Conservation (phyloP, 2,329 filamentous ascomycete genomes). For the Polytolypa hystricis region DNA sequence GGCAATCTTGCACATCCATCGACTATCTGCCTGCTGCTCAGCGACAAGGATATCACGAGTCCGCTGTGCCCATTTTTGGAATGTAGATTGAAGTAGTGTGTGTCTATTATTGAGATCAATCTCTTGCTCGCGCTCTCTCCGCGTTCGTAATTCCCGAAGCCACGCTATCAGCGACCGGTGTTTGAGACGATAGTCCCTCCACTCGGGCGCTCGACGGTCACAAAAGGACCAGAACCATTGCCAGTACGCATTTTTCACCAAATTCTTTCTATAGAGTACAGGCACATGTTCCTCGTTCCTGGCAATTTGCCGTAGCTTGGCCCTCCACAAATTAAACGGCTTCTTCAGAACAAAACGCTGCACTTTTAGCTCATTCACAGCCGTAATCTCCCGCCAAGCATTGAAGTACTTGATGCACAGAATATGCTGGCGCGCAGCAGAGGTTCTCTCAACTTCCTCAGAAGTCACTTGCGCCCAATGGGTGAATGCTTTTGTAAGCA, state of each 20-base stretch:
- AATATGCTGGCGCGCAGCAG: conserved; percentile 58
- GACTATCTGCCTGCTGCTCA: conserved; percentile 22
- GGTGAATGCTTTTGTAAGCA: conserved; percentile 53
- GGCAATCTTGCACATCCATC: conserved; percentile 23
- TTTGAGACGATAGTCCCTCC: conserved; percentile 31
- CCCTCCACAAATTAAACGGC: conserved; percentile 45
- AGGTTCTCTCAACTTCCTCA: conserved; percentile 55
- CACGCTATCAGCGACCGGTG: conserved; percentile 30
- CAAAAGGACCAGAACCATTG: conserved; percentile 36
- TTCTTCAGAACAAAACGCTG: conserved; percentile 42
- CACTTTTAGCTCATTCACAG: conserved; percentile 45
- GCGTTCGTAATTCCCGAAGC: conserved; percentile 29
- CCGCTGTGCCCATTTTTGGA: conserved; percentile 27
- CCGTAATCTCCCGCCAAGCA: conserved; percentile 56
- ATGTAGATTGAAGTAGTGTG: conserved; percentile 17
- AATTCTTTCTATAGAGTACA: conserved; percentile 18
- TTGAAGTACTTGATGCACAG: conserved; percentile 58
- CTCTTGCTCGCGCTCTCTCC: conserved; percentile 29
- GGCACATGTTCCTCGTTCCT: conserved; percentile 25
- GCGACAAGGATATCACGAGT: conserved; percentile 18
- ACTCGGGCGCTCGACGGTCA: conserved; percentile 32
- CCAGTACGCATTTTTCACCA: conserved; percentile 27
- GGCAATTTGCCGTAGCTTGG: conserved; percentile 27
- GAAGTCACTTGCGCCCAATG: conserved; percentile 58
- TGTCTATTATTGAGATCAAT: conserved; percentile 24